Evolutionary conservation across 2,329 filamentous ascomycete species (phyloP), one percentile per base, ranked within the genome.

Genomic region (Fusarium xyrophilum): DNA sequence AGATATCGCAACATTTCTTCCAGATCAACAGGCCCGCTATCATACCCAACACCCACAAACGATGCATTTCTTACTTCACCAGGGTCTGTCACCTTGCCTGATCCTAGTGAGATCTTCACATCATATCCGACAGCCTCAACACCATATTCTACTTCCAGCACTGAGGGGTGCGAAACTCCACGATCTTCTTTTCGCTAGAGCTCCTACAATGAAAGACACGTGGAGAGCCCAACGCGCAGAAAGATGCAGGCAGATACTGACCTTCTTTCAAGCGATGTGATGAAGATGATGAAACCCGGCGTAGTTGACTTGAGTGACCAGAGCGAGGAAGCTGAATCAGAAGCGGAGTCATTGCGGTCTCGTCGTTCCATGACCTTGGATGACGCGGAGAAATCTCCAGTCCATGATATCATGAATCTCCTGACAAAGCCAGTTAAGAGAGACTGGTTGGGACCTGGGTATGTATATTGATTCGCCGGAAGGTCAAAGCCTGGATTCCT

Each of bases 381-480:
- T 1, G 7, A 1, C 17, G 47, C 19, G 9, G 44, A 8, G 23
- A 33, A 14, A 13, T 23, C 30, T 3, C 35, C 23, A 7, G 23
- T 55, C 5, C 23, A 23, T 11, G 1, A 15, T 1, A 39, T 69
- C 8, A 23, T 48, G 23, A 2, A 40, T 12, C 5, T 1, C 3
- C 43, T 68, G 60, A 5, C 2, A 14, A 13, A 19, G 5, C 3
- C n/a, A 12, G 13, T 12, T 33, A 5, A 14, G 15, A 17, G 6
- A 17, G 15, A 2, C 15, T 5, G 7, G 14, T 33, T 33, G 32
- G 32, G 4, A 33, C 10, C 32, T 33, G 66, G 65, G 11, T 50
- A n/a, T 15, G 9, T 68, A 2, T 69, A 69, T 15, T 68, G 65
- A 32, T 68, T 66, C 6, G 42, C 39, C 12, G 61, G 58, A 6